Evolutionary conservation across 208 protist genomes (phyloP).

Genomic region (Leishmania gerbilli): DNA sequence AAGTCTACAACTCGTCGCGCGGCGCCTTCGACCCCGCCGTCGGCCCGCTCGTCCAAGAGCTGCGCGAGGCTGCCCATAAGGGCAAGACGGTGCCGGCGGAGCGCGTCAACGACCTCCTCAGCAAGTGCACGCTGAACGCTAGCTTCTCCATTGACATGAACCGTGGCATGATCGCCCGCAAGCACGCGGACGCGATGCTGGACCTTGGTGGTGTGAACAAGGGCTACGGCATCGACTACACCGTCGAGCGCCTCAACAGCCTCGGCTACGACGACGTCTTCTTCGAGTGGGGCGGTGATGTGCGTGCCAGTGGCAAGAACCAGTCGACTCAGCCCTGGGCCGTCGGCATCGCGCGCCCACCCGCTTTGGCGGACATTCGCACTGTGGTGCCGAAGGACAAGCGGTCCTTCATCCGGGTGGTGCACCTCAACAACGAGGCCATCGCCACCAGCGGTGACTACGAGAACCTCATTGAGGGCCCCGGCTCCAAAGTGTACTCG

Average conservation of each 20-base stretch:
- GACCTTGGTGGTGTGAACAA: conserved; percentile 69
- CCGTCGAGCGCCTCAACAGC: conserved; percentile 46
- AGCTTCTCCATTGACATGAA: conserved; percentile 56
- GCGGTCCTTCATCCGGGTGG: conserved; percentile 49
- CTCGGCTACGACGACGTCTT: conserved; percentile 48
- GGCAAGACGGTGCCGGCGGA: conserved; percentile 34
- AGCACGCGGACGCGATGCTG: conserved; percentile 49
- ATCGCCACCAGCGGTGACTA: conserved; percentile 68
- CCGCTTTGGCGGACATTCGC: conserved; percentile 43
- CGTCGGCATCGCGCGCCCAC: conserved; percentile 59
- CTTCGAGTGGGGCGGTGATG: conserved; percentile 75
- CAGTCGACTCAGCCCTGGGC: conserved; percentile 35
- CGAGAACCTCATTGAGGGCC: conserved; percentile 60
- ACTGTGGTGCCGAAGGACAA: conserved; percentile 30
- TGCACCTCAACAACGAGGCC: conserved; percentile 62
- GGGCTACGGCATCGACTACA: conserved; percentile 63
- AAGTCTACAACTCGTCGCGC: conserved; percentile 53
- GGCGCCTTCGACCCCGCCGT: conserved; percentile 58
- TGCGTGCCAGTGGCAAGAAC: conserved; percentile 53
- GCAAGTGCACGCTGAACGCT: conserved; percentile 43
- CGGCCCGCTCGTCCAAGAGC: conserved; percentile 32
- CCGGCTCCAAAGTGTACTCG: conserved; percentile 45
- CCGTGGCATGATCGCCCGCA: conserved; percentile 43
- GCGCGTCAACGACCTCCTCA: conserved; percentile 27
- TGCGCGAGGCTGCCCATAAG: conserved; percentile 33